Evolutionary conservation across 306 rosid species (phyloP).

Genomic region (Cucumis melo): DNA sequence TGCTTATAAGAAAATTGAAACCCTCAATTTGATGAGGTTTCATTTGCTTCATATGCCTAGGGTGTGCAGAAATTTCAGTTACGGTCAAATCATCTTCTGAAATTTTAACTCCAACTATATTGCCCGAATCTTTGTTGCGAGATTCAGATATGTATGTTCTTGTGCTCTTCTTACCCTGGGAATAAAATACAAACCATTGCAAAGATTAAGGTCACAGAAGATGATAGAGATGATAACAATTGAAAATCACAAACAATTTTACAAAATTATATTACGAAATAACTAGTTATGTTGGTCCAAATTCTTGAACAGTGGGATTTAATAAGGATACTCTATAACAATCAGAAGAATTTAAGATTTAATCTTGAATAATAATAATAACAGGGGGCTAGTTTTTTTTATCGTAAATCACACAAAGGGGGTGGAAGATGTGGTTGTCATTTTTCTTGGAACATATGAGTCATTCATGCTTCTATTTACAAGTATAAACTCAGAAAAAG

Average conservation of each 20-base stretch:
- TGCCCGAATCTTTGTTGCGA: slow-evolving; percentile 27
- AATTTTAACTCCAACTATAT: slow-evolving; percentile 31
- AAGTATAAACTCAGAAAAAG: background rate
- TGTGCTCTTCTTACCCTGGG: slow-evolving; percentile 56
- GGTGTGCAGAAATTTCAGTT: slow-evolving; percentile 60
- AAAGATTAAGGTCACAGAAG: background rate
- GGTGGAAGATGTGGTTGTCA: background rate
- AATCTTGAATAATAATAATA: background rate
- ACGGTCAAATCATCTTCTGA: slow-evolving; percentile 32
- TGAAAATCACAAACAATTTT: background rate
- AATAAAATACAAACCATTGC: slow-evolving; percentile 9
- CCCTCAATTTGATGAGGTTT: slow-evolving; percentile 90
- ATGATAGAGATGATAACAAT: background rate
- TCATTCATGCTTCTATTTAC: background rate
- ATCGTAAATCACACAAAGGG: background rate
- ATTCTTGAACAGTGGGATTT: background rate
- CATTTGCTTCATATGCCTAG: slow-evolving; percentile 78
- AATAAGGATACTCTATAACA: background rate
- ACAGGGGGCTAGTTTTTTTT: background rate
- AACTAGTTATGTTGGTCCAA: background rate
- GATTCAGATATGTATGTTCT: slow-evolving; percentile 65
- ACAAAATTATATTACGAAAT: background rate
- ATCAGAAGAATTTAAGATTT: background rate
- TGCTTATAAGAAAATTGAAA: slow-evolving; percentile 75
- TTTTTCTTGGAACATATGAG: background rate